phyloP scores from a whole-genome alignment of 208 protist species.

The Naegleria gruberi region DNA sequence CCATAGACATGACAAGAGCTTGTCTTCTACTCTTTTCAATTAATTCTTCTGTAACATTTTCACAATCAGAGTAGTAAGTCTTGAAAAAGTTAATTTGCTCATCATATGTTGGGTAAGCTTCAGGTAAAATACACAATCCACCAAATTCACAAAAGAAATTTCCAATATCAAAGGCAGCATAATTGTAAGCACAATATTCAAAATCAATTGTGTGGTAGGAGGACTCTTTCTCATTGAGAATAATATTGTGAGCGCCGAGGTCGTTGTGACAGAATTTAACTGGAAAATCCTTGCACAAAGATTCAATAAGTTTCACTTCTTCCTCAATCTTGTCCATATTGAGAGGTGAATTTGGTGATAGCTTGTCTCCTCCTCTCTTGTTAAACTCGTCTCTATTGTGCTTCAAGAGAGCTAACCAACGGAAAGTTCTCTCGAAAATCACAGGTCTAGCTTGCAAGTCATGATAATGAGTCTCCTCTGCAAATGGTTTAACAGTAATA shows the following conservation, averaged over 20 bases:
- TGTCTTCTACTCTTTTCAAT: neutral
- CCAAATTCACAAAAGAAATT: conserved; percentile 84
- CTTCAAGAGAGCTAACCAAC: neutral
- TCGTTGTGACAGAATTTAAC: conserved; percentile 20
- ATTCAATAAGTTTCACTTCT: neutral
- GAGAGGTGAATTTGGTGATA: neutral
- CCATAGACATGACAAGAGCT: neutral
- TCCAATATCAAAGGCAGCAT: conserved; percentile 69
- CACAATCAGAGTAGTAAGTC: conserved; percentile 45
- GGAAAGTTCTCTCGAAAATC: neutral
- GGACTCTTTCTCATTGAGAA: neutral
- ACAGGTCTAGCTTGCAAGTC: neutral
- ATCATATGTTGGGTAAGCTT: conserved; percentile 62
- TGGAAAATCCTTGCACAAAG: neutral
- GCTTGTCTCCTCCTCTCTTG: neutral
- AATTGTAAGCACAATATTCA: conserved; percentile 75
- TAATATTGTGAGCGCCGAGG: neutral
- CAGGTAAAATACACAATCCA: conserved; percentile 60
- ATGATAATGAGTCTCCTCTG: neutral
- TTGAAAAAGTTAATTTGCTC: conserved; percentile 59
- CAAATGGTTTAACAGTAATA: neutral
- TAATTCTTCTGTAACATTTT: neutral
- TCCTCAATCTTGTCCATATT: neutral
- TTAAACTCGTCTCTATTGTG: neutral
- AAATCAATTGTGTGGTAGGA: conserved; percentile 73